phyloP scores from a whole-genome alignment of 805 yeast genomes.

The Saturnispora hagleri region DNA sequence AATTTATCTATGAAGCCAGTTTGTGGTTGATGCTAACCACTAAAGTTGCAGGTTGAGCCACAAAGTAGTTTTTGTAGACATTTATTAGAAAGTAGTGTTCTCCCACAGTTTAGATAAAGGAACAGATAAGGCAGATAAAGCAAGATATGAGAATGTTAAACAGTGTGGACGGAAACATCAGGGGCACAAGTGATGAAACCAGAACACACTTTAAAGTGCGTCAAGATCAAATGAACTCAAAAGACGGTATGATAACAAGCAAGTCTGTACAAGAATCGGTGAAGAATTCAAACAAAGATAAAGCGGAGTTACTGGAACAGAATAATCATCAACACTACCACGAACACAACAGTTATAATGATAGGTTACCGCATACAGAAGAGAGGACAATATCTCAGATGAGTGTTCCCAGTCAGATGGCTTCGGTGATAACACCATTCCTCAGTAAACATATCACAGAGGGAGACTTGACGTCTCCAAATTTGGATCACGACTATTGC shows the following conservation, averaged over 20 bases:
- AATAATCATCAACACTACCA: neutral
- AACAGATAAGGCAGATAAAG: neutral
- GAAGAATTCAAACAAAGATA: neutral
- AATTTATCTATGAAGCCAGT: neutral
- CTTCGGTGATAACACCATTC: slow-evolving; percentile 29
- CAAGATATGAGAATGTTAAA: neutral
- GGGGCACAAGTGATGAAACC: neutral
- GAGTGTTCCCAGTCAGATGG: slow-evolving; percentile 1
- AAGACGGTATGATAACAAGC: neutral
- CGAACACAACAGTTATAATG: neutral
- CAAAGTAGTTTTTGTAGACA: neutral
- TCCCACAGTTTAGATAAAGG: neutral
- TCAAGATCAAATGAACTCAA: neutral
- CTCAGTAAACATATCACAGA: slow-evolving; percentile 28
- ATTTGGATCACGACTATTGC: slow-evolving; percentile 55
- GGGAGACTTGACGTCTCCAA: slow-evolving; percentile 21
- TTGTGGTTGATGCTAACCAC: neutral
- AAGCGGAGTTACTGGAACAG: neutral
- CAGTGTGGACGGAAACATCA: neutral
- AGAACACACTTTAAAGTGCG: neutral
- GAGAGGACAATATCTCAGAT: slow-evolving; percentile 5
- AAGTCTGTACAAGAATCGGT: neutral
- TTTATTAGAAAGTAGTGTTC: neutral
- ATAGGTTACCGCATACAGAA: neutral
- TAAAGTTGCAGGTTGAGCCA: neutral